Evolutionary conservation across 306 rosid species (phyloP).

Genomic region (Mimosa pudica): DNA sequence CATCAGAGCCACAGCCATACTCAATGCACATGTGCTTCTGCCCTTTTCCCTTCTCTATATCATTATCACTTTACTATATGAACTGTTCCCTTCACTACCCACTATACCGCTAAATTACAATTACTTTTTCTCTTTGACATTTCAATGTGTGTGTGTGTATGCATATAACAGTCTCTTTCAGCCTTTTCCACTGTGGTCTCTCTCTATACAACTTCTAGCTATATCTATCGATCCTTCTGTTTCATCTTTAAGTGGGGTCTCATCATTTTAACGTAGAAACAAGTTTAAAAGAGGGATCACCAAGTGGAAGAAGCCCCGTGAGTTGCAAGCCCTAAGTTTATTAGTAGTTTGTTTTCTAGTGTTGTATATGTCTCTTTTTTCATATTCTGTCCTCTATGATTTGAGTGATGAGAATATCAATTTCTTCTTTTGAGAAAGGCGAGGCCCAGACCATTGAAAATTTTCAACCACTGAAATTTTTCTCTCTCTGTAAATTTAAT

Average conservation of each 20-base stretch:
- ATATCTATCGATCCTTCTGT: slow-evolving; percentile 1
- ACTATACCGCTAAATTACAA: not conserved
- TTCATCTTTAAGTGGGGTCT: slow-evolving; percentile 25
- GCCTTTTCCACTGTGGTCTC: not conserved
- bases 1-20: slow-evolving; percentile 2
- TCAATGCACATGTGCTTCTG: slow-evolving; percentile 22
- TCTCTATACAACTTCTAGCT: not conserved
- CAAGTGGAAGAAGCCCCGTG: slow-evolving; percentile 15
- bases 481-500: not conserved
- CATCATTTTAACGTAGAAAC: not conserved
- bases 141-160: not conserved
- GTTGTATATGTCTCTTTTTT: not conserved
- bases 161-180: slow-evolving; percentile 28
- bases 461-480: not conserved
- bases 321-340: slow-evolving; percentile 18
- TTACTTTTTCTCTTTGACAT: slow-evolving; percentile 28
- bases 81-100: slow-evolving; percentile 29
- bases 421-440: slow-evolving; percentile 16
- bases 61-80: slow-evolving; percentile 17
- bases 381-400: not conserved
- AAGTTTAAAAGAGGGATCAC: not conserved
- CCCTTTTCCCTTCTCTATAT: slow-evolving; percentile 3
- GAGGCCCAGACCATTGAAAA: slow-evolving; percentile 8
- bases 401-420: not conserved
- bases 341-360: not conserved